Evolutionary conservation across 2,329 filamentous ascomycete genomes (phyloP).

Genomic region (Monosporascus sp.): DNA sequence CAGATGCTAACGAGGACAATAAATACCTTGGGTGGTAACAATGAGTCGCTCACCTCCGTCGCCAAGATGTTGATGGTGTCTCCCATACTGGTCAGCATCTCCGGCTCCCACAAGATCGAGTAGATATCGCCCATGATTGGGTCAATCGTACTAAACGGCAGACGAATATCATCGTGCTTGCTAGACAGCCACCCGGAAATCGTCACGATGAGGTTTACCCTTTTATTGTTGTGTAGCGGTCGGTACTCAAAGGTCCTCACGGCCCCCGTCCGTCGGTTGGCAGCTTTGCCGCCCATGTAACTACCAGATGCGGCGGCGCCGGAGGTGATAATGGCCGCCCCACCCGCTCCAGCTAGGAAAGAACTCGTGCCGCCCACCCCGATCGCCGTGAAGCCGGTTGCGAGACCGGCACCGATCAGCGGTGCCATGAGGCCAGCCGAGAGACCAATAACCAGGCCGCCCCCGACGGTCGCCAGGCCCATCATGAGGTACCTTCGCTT

Average conservation of each 20-base stretch:
- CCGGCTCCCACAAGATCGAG: slow-evolving; percentile 94
- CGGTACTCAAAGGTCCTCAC: slow-evolving; percentile 97
- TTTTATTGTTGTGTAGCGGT: slow-evolving; percentile 95
- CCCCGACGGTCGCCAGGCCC: slow-evolving; percentile 93
- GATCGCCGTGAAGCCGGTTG: slow-evolving; percentile 91
- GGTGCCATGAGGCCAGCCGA: slow-evolving; percentile 89
- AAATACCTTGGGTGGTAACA: background rate
- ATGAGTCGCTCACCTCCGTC: slow-evolving; percentile 68
- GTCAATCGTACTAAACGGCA: slow-evolving; percentile 94
- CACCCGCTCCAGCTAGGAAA: slow-evolving; percentile 87
- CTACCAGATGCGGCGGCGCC: slow-evolving; percentile 80
- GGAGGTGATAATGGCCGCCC: slow-evolving; percentile 90
- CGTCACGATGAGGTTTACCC: slow-evolving; percentile 91
- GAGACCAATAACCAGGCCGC: slow-evolving; percentile 88
- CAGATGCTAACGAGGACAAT: background rate
- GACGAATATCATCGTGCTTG: slow-evolving; percentile 90
- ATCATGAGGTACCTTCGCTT: slow-evolving; percentile 88
- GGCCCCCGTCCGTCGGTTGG: slow-evolving; percentile 80
- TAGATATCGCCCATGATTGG: slow-evolving; percentile 98
- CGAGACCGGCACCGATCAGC: slow-evolving; percentile 88
- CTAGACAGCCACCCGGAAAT: slow-evolving; percentile 98
- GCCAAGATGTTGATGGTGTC: slow-evolving; percentile 97
- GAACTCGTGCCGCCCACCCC: slow-evolving; percentile 83
- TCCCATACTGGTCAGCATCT: slow-evolving; percentile 97
- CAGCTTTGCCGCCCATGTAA: slow-evolving; percentile 79